phyloP scores from a whole-genome alignment of 2,329 filamentous ascomycete genomes.

The Trichothecium sympodiale region DNA sequence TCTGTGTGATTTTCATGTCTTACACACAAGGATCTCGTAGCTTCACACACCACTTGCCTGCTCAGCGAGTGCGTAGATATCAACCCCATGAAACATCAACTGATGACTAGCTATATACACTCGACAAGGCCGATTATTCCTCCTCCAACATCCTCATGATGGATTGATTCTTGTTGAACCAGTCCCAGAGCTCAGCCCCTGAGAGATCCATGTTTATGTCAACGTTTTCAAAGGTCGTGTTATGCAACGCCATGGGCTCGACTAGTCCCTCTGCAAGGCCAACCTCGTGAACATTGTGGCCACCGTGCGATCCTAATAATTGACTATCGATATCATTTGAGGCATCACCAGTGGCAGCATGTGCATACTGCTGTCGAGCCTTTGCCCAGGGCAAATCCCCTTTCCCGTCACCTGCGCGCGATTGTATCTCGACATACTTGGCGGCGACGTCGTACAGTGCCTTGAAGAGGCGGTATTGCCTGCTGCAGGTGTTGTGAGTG shows the following conservation, averaged over 20 bases:
- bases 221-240: conserved; percentile 2
- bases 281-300: neutral
- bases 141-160: conserved; percentile 10
- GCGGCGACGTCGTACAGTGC: conserved; percentile 11
- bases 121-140: too few species aligned
- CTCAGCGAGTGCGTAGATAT: too few species aligned
- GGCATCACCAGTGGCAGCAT: neutral
- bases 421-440: conserved; percentile 11
- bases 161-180: conserved; percentile 9
- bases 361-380: neutral
- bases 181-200: conserved; percentile 8
- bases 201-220: conserved; percentile 8
- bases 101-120: too few species aligned
- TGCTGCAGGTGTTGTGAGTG: conserved; percentile 5
- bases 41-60: too few species aligned
- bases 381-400: neutral
- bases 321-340: neutral
- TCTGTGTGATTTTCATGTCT: too few species aligned
- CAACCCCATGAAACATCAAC: too few species aligned
- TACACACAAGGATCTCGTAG: too few species aligned
- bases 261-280: neutral
- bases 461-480: conserved; percentile 11
- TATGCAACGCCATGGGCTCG: conserved; percentile 1
- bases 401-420: neutral
- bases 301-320: too few species aligned